phyloP scores from a whole-genome alignment of 1,284 basidiomycete species.

The Trichosporon faecale region DNA sequence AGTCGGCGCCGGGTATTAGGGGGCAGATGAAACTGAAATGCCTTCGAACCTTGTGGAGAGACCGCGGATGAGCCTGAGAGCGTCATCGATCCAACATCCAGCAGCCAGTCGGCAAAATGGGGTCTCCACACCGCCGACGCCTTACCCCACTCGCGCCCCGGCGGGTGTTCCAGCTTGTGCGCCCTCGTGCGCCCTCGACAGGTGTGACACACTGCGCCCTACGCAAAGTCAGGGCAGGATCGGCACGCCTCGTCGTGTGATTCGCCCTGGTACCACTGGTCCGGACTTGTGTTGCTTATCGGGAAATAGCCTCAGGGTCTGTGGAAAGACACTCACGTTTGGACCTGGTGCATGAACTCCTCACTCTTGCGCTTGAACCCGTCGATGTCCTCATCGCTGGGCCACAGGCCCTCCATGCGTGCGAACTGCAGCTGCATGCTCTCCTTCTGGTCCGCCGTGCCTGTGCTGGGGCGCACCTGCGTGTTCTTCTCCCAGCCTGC shows the following conservation, averaged over 20 bases:
- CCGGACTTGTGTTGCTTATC: not conserved
- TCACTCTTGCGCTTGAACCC: slow-evolving; percentile 27
- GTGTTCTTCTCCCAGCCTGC: slow-evolving; percentile 26
- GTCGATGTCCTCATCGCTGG: slow-evolving; percentile 26
- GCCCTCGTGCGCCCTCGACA: not conserved
- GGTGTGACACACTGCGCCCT: not conserved
- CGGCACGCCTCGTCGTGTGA: not conserved
- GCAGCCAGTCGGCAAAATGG: not conserved
- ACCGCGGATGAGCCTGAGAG: not conserved
- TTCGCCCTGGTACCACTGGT: not conserved
- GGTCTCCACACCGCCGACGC: not conserved
- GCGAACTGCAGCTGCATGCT: slow-evolving; percentile 32
- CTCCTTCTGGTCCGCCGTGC: slow-evolving; percentile 26
- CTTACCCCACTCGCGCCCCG: not conserved
- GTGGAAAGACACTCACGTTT: slow-evolving; percentile 23
- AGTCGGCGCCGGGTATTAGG: not conserved
- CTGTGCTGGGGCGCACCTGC: slow-evolving; percentile 24
- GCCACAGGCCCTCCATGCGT: slow-evolving; percentile 41
- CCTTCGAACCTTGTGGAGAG: too few species aligned
- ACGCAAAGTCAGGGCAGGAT: not conserved
- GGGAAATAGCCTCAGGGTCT: not conserved
- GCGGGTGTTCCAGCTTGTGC: not conserved
- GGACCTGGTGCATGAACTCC: slow-evolving; percentile 33
- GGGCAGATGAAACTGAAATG: not conserved
- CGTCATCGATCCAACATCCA: too few species aligned